Evolutionary conservation across 805 yeast species (phyloP).

Genomic region (Komagataella pastoris): DNA sequence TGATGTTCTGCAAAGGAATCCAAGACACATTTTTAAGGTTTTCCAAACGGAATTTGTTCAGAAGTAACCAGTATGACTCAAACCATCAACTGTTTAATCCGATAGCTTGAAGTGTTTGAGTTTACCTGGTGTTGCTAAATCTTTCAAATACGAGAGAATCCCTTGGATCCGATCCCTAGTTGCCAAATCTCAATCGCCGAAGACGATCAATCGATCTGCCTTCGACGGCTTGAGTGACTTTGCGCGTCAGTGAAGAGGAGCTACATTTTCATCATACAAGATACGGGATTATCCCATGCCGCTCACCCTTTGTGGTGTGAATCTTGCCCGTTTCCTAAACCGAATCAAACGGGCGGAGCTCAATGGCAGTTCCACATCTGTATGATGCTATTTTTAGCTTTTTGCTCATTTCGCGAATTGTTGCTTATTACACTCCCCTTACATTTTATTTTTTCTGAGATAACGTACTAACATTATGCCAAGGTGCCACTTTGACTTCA

Average conservation of each 20-base stretch:
- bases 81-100: not conserved
- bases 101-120: not conserved
- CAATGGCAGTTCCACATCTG: not conserved
- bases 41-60: not conserved
- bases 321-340: constrained; percentile 4
- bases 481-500: constrained; percentile 40
- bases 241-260: not conserved
- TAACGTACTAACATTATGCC: constrained; percentile 2
- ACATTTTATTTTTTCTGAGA: not conserved
- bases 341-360: not conserved
- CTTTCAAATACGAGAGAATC: not conserved
- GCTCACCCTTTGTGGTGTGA: not conserved
- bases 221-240: not conserved
- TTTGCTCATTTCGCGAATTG: not conserved
- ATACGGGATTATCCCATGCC: not conserved
- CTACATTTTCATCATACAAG: not conserved
- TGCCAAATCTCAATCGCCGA: not conserved
- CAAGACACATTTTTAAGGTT: not conserved
- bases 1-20: not conserved
- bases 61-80: not conserved
- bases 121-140: not conserved
- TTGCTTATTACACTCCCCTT: not conserved
- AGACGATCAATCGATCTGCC: not conserved
- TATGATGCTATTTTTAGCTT: not conserved
- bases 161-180: not conserved